Conservation (phyloP, 164 flowering plant genomes). For the Chimonanthus praecox region DNA sequence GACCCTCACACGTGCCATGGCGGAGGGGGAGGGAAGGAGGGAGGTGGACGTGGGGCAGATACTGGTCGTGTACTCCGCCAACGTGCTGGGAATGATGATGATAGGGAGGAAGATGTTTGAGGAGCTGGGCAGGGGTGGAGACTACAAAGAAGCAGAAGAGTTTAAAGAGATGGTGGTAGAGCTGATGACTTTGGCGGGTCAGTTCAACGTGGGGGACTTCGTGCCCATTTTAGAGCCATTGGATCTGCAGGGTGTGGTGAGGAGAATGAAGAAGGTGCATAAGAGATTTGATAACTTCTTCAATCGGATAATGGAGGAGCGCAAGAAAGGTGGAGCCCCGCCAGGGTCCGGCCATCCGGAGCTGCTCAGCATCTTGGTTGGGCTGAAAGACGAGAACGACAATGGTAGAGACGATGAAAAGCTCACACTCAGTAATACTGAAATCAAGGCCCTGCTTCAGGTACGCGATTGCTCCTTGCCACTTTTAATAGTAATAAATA, state of each 20-base stretch:
- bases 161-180: conserved; percentile 86
- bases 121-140: conserved; percentile 29
- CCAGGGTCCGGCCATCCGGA: conserved; percentile 20
- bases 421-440: conserved; percentile 45
- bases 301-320: conserved; percentile 45
- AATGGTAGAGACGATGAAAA: conserved; percentile 39
- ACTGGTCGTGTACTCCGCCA: conserved; percentile 61
- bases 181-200: conserved; percentile 73
- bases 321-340: conserved; percentile 3
- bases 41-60: conserved; percentile 32
- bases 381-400: conserved; percentile 39
- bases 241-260: conserved; percentile 65
- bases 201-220: conserved; percentile 75
- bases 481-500: no score
- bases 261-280: conserved; percentile 76
- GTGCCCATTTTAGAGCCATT: conserved; percentile 62
- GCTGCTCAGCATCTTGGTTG: conserved; percentile 45
- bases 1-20: conserved; percentile 30
- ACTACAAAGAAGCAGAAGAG: conserved; percentile 42
- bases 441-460: conserved; percentile 35
- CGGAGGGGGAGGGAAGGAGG: conserved; percentile 17
- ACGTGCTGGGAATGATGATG: conserved; percentile 64
- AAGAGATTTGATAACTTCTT: conserved; percentile 57
- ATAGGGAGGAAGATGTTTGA: conserved; percentile 66
- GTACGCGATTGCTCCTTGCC: no score